These are phyloP conservation scores for Mrakiaceae sp. DNA, from an alignment of 1,284 basidiomycete species.

Conservation along the genomic window DNA sequence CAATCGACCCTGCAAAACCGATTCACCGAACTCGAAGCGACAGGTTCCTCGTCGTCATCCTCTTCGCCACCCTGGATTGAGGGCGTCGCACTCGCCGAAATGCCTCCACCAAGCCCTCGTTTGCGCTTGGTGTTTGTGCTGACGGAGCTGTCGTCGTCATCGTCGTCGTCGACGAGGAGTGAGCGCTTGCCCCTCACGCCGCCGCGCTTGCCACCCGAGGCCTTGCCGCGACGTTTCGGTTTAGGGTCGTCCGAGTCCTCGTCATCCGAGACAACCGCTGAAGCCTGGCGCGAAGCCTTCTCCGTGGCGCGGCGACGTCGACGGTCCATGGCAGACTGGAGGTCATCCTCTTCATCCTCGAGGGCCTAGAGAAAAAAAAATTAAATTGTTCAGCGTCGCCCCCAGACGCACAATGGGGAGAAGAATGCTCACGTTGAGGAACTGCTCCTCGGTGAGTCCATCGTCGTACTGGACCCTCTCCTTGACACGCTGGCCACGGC, in stretches of 20 bases:
- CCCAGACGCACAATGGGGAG: background rate
- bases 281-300: constrained; percentile 9
- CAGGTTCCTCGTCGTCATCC: background rate
- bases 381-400: background rate
- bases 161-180: constrained; percentile 13
- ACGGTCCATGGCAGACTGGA: constrained; percentile 46
- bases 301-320: constrained; percentile 26
- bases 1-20: background rate
- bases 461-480: constrained; percentile 88
- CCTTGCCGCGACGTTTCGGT: too few relatives aligned
- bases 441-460: constrained; percentile 87
- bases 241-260: constrained; percentile 23
- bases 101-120: too few relatives aligned
- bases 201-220: constrained; percentile 24
- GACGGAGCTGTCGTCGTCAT: constrained; percentile 5
- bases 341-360: constrained; percentile 65
- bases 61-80: constrained; percentile 2
- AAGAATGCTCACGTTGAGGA: constrained; percentile 46
- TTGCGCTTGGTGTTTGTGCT: background rate
- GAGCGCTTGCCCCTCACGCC: constrained; percentile 20
- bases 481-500: constrained; percentile 71
- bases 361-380: constrained; percentile 41
- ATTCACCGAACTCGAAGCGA: background rate
- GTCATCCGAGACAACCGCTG: constrained; percentile 23
- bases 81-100: constrained; percentile 5